Base-by-base conservation (phyloP, 257 asterid genomes). In the Linderniella brevidens region DNA sequence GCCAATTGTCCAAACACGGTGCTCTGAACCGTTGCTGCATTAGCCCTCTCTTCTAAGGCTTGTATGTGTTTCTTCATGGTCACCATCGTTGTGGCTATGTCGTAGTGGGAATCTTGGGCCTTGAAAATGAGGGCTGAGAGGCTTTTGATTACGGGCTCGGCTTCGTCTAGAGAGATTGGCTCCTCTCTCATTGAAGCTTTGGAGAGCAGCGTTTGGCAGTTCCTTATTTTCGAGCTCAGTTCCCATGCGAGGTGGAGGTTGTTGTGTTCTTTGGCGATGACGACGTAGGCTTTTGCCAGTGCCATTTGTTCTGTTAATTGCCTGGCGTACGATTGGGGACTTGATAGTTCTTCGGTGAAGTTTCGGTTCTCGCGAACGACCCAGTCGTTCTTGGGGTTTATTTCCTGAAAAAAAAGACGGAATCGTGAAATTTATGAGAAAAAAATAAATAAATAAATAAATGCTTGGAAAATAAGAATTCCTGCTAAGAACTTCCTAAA, bases 171-270 rank as follows among this genome's bases (percentile, higher is more conserved):
- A 42, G 88, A 56, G 51, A 80, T 56, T 36, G 93, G 82, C 45
- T 69, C 75, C 10, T 69, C 82, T 53, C 55, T 65, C 78, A 67
- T 74, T 57, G 93, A 79, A 20, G 82, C 93, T 58, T 72, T 70
- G 37, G 88, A 77, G 48, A 77, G 85, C 55, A 80, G 58, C 49
- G 55, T 54, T 52, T 77, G 93, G 66, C 90, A 68, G 48, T 60
- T 72, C 64, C 90, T 67, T 50, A 80, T 74, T 60, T 70, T 69
- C n/a, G 85, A 65, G 60, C 82, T 77, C 15, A 80, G 80, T 71
- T 74, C 71, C 82, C 88, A 70, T 0, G 93, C 93, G 60, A 80
- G 93, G 58, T 65, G 78, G 55, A 80, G 93, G 54, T 77, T 68
- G 48, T 77, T 72, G 50, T 75, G 85, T 65, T 77, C 85, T 66